Evolutionary conservation across 2,329 filamentous ascomycete genomes (phyloP), one percentile per base, ranked within the genome.

Genomic region (Colletotrichum shisoi): DNA sequence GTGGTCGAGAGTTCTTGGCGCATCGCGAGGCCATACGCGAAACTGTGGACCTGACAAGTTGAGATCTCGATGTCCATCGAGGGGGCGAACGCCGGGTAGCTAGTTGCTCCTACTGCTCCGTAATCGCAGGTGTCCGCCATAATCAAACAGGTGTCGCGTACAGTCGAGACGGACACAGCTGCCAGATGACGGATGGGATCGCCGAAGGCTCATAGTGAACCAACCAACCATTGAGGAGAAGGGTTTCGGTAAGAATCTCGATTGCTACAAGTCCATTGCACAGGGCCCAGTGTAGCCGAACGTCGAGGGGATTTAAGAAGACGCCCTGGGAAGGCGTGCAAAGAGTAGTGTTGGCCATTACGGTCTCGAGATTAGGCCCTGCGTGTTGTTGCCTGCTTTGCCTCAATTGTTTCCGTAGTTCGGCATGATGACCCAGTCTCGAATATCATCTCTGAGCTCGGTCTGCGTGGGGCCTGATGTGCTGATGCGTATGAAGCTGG

Each of bases 171-270:
- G 31, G 31, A 34, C 31, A 34, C 31, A 34, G 8, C 7, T 34
- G 8, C 31, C 31, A 34, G 21, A 56, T 65, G 65, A 65, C 49
- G 65, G 49, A 68, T 42, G 31, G 27, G 64, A 68, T 60, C 44
- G 40, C 19, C 54, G 34, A 12, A n/a, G 12, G 44, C 27, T 37
- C 48, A 9, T 39, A 12, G 13, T 31, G 1, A 42, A 17, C 17
- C 34, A 53, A 17, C 17, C 34, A 53, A 60, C 44, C 61, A 64
- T 45, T 45, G 31, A 17, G 24, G 13, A 44, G 15, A 45, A 27
- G 48, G 48, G 13, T 46, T n/a, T 42, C 48, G 42, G 24, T 24
- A 31, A 24, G 13, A 44, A 64, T 45, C 42, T 51, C 56, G 49
- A 56, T 52, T 19, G 11, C 39, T 3, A 21, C 34, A 49, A 42